Evolutionary conservation across 768 basidiomycete species (phyloP), one percentile per base, ranked within the genome.

Genomic region (Boletellus sp.): DNA sequence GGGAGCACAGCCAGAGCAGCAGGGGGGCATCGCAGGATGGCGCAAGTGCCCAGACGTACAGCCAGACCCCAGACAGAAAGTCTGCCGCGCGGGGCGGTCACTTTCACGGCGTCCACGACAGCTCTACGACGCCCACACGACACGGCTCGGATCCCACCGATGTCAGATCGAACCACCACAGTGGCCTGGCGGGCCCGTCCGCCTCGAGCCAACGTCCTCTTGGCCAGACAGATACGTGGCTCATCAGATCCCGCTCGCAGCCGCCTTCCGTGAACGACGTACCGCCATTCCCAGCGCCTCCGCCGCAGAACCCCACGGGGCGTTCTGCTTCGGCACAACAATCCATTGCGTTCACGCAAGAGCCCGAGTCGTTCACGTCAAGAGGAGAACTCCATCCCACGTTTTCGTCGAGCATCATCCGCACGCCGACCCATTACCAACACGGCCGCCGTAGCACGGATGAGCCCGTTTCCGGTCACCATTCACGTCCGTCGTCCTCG

Each of bases 381-480:
- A 71, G 70, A 48, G 69, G 62, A 17, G 77, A 80, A 13, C 77
- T 87, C 16, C 78, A 81, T 38, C 73, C 84, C 1, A 87, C 87
- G 1, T 90, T 88, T 57, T 83, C 83, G 2, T 59, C 78, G n/a
- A 79, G 71, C 47, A 83, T 87, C 62, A 72, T 88, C 28, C 83
- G 87, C 42, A 85, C 81, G 3, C 87, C 87, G 2, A 73, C 75
- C 6, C 77, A 87, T 59, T 88, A 87, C 51, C 62, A 63, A 17
- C 52, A 51, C 4, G 4, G 44, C 1, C 67, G 65, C 33, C 63
- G 62, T 13, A 62, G 63, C 22, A 55, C 44, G 3, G 67, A 70
- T 19, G 67, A 67, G 6, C 17, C 37, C 12, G 47, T 47, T 10
- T 34, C 62, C 5, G 43, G 33, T 24, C 19, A 62, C 33, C 54